A percentile compares a stretch with the other conserved stretches of the same genome.
Evolutionary conservation across 495 filamentous ascomycete species (phyloP).

Genomic region (Aspergillus campestris): DNA sequence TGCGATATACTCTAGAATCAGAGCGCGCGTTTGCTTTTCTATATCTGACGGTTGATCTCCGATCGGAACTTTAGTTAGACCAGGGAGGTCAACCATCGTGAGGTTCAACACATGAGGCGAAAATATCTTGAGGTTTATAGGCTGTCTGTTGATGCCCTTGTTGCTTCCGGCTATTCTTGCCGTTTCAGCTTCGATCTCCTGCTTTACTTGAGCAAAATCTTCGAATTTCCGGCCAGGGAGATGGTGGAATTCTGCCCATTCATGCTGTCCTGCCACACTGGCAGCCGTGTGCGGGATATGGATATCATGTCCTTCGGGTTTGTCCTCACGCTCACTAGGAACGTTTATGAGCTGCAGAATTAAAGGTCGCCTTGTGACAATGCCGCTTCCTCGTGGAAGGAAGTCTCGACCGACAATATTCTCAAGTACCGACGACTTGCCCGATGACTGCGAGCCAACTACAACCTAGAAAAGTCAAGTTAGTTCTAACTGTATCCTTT

Average conservation of each 20-base stretch:
- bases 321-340: constrained; percentile 65
- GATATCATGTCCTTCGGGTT: constrained; percentile 54
- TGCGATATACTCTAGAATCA: constrained; percentile 97
- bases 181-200: constrained; percentile 96
- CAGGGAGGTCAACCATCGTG: constrained; percentile 92
- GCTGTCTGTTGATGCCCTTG: constrained; percentile 95
- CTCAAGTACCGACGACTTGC: constrained; percentile 98
- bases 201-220: constrained; percentile 85
- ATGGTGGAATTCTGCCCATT: constrained; percentile 98
- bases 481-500: not conserved
- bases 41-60: constrained; percentile 97
- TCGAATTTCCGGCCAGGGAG: constrained; percentile 82
- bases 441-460: constrained; percentile 95
- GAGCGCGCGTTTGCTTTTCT: constrained; percentile 94
- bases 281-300: constrained; percentile 62
- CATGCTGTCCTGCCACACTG: constrained; percentile 60
- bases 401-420: constrained; percentile 99
- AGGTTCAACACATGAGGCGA: constrained; percentile 95
- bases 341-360: constrained; percentile 98
- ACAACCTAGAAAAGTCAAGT: constrained; percentile 64
- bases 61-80: constrained; percentile 96
- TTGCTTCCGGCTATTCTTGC: constrained; percentile 92
- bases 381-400: constrained; percentile 89
- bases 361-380: constrained; percentile 87
- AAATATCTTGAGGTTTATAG: constrained; percentile 98